Conservation (phyloP, 164 flowering plant genomes). For the Umbellularia californica region DNA sequence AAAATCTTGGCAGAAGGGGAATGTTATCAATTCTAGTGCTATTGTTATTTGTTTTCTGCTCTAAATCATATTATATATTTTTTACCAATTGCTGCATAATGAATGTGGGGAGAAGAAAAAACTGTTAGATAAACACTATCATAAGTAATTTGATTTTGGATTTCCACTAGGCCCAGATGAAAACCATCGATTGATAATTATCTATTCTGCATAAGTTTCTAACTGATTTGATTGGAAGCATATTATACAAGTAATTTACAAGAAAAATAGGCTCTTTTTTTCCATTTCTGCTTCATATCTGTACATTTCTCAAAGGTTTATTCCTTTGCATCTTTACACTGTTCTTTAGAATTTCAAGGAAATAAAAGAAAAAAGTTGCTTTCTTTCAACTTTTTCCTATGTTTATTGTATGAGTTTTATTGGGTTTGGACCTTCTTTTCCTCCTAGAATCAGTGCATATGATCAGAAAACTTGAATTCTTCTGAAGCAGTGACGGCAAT, state of each 20-base stretch:
- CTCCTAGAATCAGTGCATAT: not conserved
- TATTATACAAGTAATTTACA: not conserved
- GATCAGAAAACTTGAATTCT: not conserved
- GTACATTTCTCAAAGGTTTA: not conserved
- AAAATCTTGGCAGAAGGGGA: not conserved
- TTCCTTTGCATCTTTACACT: not conserved
- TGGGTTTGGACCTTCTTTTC: not conserved
- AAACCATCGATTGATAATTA: too few species aligned
- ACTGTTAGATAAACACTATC: not conserved
- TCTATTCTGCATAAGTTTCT: not conserved
- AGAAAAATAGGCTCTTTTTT: not conserved
- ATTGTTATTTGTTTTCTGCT: too few species aligned
- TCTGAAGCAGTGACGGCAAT: constrained; percentile 7
- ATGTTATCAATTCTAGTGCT: not conserved
- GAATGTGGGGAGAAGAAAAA: not conserved
- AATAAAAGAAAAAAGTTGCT: not conserved
- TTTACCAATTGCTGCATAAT: not conserved
- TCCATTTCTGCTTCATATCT: not conserved
- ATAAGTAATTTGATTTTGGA: not conserved
- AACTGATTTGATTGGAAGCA: not conserved
- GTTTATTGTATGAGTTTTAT: not conserved
- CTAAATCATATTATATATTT: not conserved
- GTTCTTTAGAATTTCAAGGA: not conserved
- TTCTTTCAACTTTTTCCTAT: not conserved
- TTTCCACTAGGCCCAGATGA: too few species aligned